A percentile compares a stretch with the other conserved stretches of the same genome.
Conservation (phyloP, 768 basidiomycete genomes). For the Boletus barrowsii region DNA sequence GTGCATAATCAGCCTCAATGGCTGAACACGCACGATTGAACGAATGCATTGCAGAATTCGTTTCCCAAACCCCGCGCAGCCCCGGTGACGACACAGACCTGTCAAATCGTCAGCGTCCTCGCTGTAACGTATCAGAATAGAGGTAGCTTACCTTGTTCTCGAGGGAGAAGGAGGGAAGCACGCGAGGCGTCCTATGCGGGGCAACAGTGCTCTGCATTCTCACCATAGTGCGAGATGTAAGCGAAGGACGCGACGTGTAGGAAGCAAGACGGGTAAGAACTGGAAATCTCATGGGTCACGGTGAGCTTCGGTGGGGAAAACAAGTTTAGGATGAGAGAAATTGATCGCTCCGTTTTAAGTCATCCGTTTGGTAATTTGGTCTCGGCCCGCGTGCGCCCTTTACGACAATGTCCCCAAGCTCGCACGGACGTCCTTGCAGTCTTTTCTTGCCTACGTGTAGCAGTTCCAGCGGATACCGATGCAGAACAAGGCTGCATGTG, state of each 20-base stretch:
- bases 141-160: conserved; percentile 56
- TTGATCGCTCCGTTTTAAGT: conserved; percentile 21
- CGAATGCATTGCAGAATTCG: conserved; percentile 87
- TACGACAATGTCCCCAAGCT: background rate
- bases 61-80: conserved; percentile 89
- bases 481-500: too few relatives aligned
- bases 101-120: conserved; percentile 1
- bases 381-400: conserved; percentile 4
- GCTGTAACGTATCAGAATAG: background rate
- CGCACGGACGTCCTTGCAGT: too few relatives aligned
- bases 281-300: conserved; percentile 25
- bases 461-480: too few relatives aligned
- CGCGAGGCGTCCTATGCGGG: conserved; percentile 37
- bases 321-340: conserved; percentile 15
- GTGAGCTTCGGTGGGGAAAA: conserved; percentile 8
- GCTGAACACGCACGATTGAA: conserved; percentile 59
- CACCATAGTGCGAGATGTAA: conserved; percentile 9
- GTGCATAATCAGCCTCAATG: background rate
- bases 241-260: conserved; percentile 7
- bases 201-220: conserved; percentile 29
- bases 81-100: conserved; percentile 93
- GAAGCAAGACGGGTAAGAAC: conserved; percentile 27
- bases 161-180: conserved; percentile 77
- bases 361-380: background rate
- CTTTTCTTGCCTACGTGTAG: too few relatives aligned